Evolutionary conservation across 495 filamentous ascomycete species (phyloP).

Genomic region (Podospora sp.): DNA sequence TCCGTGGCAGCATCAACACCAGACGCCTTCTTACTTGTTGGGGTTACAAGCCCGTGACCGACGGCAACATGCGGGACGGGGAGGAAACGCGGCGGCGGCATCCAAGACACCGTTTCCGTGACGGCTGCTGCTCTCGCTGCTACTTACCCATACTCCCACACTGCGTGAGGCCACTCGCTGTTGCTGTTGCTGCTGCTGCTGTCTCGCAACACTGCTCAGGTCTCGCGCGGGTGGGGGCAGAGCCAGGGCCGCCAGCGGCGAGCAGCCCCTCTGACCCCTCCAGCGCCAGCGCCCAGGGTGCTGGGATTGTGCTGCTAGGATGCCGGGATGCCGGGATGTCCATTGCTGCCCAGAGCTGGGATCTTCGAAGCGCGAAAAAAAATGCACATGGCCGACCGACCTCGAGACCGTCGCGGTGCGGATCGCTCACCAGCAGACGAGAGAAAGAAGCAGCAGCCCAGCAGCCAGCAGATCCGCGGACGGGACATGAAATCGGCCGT

Average conservation of each 20-base stretch:
- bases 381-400: constrained; percentile 7
- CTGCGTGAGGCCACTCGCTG: too few relatives aligned
- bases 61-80: constrained; percentile 15
- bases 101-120: background rate
- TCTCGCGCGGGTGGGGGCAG: constrained; percentile 1
- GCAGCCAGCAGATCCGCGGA: background rate
- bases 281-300: constrained; percentile 7
- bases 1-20: background rate
- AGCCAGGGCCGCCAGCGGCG: constrained; percentile 1
- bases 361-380: constrained; percentile 4
- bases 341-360: background rate
- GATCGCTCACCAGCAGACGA: background rate
- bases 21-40: background rate
- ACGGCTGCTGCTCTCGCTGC: background rate
- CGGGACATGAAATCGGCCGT: background rate
- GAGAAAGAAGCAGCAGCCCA: too few relatives aligned
- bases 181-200: background rate
- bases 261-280: constrained; percentile 5
- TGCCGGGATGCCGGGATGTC: constrained; percentile 11
- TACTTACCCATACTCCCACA: too few relatives aligned
- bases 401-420: background rate
- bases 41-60: constrained; percentile 17
- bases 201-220: background rate
- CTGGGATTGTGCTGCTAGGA: constrained; percentile 5
- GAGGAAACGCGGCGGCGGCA: background rate